phyloP scores from a whole-genome alignment of 1,284 basidiomycete species.

The Tylopilus orsonianus region DNA sequence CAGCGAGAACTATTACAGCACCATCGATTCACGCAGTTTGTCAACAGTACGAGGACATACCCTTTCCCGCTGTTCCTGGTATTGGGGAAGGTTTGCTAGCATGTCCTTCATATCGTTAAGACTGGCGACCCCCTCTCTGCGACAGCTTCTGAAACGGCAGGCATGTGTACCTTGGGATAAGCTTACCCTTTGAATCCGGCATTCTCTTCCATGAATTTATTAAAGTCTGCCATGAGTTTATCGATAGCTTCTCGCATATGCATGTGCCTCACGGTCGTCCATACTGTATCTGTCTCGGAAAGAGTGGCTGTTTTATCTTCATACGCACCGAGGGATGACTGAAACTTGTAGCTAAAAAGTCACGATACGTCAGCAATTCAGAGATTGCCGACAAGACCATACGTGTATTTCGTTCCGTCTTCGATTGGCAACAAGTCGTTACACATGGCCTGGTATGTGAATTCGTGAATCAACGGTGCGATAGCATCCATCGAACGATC shows the following conservation, averaged over 20 bases:
- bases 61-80: constrained; percentile 94
- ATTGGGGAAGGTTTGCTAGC: constrained; percentile 93
- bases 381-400: constrained; percentile 31
- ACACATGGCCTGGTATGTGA: constrained; percentile 99
- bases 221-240: constrained; percentile 94
- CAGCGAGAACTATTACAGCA: constrained; percentile 74
- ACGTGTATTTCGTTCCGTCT: constrained; percentile 86
- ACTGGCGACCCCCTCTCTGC: constrained; percentile 77
- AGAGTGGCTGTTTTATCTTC: constrained; percentile 88
- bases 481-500: constrained; percentile 94
- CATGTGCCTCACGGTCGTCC: constrained; percentile 92
- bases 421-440: constrained; percentile 91
- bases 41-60: constrained; percentile 37
- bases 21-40: not conserved
- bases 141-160: constrained; percentile 2
- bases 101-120: constrained; percentile 99
- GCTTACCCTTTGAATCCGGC: constrained; percentile 85
- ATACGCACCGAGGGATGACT: constrained; percentile 74
- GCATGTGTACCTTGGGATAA: not conserved
- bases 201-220: constrained; percentile 90
- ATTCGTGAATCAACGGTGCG: constrained; percentile 93
- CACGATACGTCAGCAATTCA: constrained; percentile 1
- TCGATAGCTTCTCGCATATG: constrained; percentile 99
- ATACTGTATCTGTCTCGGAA: constrained; percentile 86
- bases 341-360: constrained; percentile 76